Evolutionary conservation across 768 basidiomycete genomes (phyloP).

Genomic region (Suillus plorans): DNA sequence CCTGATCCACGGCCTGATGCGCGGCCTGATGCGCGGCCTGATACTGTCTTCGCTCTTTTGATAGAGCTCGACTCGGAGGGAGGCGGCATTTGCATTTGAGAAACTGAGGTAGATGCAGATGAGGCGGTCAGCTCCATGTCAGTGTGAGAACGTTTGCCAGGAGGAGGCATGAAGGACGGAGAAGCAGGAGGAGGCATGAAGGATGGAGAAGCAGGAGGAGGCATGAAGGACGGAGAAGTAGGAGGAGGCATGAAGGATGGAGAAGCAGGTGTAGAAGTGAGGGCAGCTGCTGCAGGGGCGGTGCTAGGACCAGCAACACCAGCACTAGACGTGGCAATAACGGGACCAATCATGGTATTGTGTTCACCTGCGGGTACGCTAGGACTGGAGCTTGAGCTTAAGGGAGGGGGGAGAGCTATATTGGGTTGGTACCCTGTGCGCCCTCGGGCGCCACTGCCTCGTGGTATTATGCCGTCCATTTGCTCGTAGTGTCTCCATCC

Average conservation of each 20-base stretch:
- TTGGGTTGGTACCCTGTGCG: too few relatives aligned
- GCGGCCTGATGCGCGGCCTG: neutral
- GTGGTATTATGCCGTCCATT: too few relatives aligned
- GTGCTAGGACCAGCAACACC: neutral
- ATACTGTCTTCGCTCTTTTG: neutral
- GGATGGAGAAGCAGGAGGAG: too few relatives aligned
- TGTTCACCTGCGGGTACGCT: too few relatives aligned
- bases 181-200: neutral
- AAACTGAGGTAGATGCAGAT: neutral
- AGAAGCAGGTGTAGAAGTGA: neutral
- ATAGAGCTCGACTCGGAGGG: neutral
- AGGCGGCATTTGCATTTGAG: neutral
- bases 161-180: neutral
- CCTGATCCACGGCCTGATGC: neutral
- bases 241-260: too few relatives aligned
- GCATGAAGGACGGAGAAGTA: neutral
- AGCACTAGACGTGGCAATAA: too few relatives aligned
- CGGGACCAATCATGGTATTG: too few relatives aligned
- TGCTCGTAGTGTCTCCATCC: too few relatives aligned
- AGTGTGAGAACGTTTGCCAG: neutral
- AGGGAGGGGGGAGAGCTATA: too few relatives aligned
- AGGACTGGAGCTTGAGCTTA: too few relatives aligned
- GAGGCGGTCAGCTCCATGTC: neutral
- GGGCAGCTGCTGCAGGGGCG: neutral
- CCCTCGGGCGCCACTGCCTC: too few relatives aligned